Base-by-base conservation (phyloP, 139 green algal genomes). In the Chlamydomonas incerta region DNA sequence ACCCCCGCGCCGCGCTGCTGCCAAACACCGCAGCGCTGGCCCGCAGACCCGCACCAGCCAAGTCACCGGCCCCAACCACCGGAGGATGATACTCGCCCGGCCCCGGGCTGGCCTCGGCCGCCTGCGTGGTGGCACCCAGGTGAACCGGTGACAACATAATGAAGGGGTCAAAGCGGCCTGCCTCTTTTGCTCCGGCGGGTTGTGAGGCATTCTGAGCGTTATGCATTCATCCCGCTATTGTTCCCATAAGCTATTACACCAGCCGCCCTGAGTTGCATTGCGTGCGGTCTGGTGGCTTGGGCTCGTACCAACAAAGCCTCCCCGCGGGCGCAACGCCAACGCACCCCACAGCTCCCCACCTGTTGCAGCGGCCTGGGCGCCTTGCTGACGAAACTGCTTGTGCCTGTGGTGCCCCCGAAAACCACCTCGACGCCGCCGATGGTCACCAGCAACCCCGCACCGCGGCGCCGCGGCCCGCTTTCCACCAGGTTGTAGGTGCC, bases 341-440 rank as follows among this genome's bases (percentile, higher is more conserved):
- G n/a, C n/a, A n/a, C n/a, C n/a, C n/a, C n/a, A n/a, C n/a, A n/a
- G n/a, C n/a, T n/a, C n/a, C 75, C 4, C n/a, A 83, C 77, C 77
- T 52, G 74, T 52, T 83, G 77, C 63, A 77, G 68, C 33, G 80
- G 80, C 34, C 80, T 15, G 6, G 66, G 24, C 52, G 80, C 80
- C 67, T 86, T 86, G 80, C 68, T 80, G 0, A 79, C 68, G 37
- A 86, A 86, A 68, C 80, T 86, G 80, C 80, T 86, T 13, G 80
- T 86, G 34, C 80, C 80, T 29, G 46, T 34, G 17, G 67, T 71
- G 52, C 80, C 80, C 8, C 80, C 80, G 21, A 86, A 79, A 55
- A 86, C 80, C 52, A 86, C 80, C 62, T 86, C 80, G 52, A 86
- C 80, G 67, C 80, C 80, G 55, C 80, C 80, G 24, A 86, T 86